phyloP scores from a whole-genome alignment of 2,329 filamentous ascomycete genomes.

The Aphanocladium album region DNA sequence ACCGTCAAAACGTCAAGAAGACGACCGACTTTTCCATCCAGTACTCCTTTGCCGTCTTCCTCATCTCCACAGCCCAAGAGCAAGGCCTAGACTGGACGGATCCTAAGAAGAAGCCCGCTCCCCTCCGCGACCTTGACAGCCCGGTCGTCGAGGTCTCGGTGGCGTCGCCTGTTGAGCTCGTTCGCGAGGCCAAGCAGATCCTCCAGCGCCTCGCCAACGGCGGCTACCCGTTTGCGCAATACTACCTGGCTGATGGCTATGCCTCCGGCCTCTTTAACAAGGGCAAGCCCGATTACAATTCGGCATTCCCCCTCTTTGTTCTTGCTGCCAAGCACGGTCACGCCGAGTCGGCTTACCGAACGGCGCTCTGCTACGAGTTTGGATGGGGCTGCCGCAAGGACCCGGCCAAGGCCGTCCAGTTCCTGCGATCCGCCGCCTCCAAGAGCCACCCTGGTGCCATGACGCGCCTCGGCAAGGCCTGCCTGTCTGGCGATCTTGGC shows the following conservation, averaged over 20 bases:
- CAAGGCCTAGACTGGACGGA: conserved; percentile 54
- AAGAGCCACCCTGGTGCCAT: conserved; percentile 96
- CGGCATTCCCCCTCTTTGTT: conserved; percentile 87
- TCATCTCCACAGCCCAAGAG: conserved; percentile 85
- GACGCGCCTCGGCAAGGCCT: conserved; percentile 85
- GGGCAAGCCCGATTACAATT: conserved; percentile 84
- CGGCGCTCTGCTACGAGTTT: conserved; percentile 94
- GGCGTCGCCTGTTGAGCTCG: conserved; percentile 59
- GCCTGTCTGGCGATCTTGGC: conserved; percentile 83
- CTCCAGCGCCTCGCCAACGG: conserved; percentile 79
- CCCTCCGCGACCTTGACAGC: conserved; percentile 43
- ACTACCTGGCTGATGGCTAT: conserved; percentile 92
- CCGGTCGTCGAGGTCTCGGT: conserved; percentile 41
- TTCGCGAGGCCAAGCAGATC: conserved; percentile 85
- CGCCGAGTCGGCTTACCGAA: conserved; percentile 89
- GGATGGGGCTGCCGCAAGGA: conserved; percentile 94
- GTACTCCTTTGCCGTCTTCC: conserved; percentile 93
- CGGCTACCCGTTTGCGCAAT: conserved; percentile 94
- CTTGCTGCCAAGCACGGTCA: conserved; percentile 95
- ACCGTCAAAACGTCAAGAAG: conserved; percentile 94
- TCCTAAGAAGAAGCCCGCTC: conserved; percentile 39
- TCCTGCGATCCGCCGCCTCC: conserved; percentile 81
- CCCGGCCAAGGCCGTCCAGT: conserved; percentile 87
- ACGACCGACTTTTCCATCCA: conserved; percentile 85
- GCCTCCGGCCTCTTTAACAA: conserved; percentile 94